Base-by-base conservation (phyloP, 106 monocot genomes). In the Chionographis japonica region DNA sequence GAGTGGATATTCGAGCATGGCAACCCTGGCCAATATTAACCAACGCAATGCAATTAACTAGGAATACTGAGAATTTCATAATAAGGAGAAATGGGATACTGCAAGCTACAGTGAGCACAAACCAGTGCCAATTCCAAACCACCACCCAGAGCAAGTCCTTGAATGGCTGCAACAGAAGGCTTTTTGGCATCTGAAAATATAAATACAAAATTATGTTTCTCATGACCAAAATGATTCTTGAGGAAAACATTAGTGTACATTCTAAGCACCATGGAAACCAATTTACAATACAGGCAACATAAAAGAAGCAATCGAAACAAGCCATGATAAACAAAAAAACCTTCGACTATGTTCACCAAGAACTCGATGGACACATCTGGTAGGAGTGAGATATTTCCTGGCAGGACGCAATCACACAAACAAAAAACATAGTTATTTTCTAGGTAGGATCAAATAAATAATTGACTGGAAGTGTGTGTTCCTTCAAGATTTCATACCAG, bases 151-250 rank as follows among this genome's bases (percentile, higher is more conserved):
- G 92, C 97, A 75, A 92, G 89, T 14, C 92, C 97, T 70, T 92
- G 90, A 79, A 92, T 81, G 35, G 97, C 97, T 41, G 92, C 97
- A 75, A 98, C 92, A 58, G 97, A 92, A 78, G 97, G 97, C 66
- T 98, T 98, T 62, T 77, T 86, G 11, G 62, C 92, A 81, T 83
- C 97, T 98, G 72, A 49, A 88, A 50, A 55, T 18, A 56, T 14
- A 3, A 37, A 50, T 6, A 52, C 15, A 12, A 53, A 49, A 11
- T 61, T 17, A 59, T 50, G 39, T 46, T 46, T 46, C 9, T 46
- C 9, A 46, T 46, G 9, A 46, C 9, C 9, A 46, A 27, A 27
- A 10, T 46, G 9, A 46, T 6, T 46, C 46, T 46, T 2, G 27
- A 27, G 27, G 27, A 27, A 0, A 27, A 27, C 1, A 27, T 27